Percentiles rank a stretch among this genome's conserved stretches.
Evolutionary conservation across 2,329 filamentous ascomycete genomes (phyloP).

Genomic region (Zopfia rhizophila): DNA sequence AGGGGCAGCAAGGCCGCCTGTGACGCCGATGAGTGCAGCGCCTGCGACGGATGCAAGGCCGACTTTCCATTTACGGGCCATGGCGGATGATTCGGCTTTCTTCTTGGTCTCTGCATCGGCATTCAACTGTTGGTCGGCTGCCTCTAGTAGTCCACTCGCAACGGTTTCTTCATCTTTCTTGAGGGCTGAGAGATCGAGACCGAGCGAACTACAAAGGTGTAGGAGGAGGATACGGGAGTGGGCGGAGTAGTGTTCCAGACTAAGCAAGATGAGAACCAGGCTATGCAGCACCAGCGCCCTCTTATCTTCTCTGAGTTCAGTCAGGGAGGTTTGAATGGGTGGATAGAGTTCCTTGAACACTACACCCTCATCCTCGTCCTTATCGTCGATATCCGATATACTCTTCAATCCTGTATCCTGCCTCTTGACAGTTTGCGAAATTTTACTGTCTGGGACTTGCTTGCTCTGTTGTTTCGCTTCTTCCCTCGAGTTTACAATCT

Average conservation of each 20-base stretch:
- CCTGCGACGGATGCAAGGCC: conserved; percentile 88
- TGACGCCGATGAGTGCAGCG: conserved; percentile 85
- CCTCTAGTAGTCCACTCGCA: conserved; percentile 77
- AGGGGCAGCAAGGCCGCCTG: conserved; percentile 80
- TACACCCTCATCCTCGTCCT: conserved; percentile 46
- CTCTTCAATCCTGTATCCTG: conserved; percentile 36
- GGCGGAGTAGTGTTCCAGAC: conserved; percentile 79
- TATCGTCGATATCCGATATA: conserved; percentile 36
- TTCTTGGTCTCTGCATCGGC: conserved; percentile 81
- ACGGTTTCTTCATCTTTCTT: conserved; percentile 79
- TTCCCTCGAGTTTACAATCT: conserved; percentile 63
- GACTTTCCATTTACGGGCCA: conserved; percentile 79
- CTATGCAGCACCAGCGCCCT: conserved; percentile 76
- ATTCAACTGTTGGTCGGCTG: conserved; percentile 73
- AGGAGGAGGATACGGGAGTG: conserved; percentile 78
- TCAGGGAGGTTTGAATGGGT: conserved; percentile 60
- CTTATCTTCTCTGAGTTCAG: conserved; percentile 68
- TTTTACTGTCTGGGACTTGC: conserved; percentile 31
- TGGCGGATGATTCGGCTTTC: conserved; percentile 73
- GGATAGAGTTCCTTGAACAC: conserved; percentile 53
- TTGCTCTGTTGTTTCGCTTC: conserved; percentile 43
- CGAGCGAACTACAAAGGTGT: conserved; percentile 75
- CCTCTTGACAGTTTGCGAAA: conserved; percentile 41
- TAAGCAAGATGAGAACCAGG: conserved; percentile 76
- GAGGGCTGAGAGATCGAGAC: conserved; percentile 72